These are phyloP conservation scores for Boletus vermiculosoides DNA, from an alignment of 768 basidiomycete species.

Conservation along the genomic window DNA sequence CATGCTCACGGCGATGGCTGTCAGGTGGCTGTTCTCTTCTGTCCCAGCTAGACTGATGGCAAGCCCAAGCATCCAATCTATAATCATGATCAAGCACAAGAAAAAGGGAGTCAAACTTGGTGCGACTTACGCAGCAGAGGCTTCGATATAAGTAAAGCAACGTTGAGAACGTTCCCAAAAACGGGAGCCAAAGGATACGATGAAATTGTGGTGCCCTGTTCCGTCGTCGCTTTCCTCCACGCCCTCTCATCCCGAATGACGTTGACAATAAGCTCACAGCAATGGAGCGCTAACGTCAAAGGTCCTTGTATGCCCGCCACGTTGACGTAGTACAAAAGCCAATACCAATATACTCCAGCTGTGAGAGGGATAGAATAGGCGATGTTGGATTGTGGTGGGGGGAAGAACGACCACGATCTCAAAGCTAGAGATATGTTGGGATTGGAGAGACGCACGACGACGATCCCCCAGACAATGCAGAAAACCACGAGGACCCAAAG, in stretches of 20 bases:
- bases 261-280: constrained; percentile 28
- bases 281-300: constrained; percentile 29
- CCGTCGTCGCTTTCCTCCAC: constrained; percentile 26
- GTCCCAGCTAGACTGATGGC: constrained; percentile 19
- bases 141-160: constrained; percentile 20
- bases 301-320: constrained; percentile 29
- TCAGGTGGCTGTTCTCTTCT: constrained; percentile 10
- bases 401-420: constrained; percentile 29
- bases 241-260: constrained; percentile 28
- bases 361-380: constrained; percentile 24
- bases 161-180: constrained; percentile 18
- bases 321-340: constrained; percentile 26
- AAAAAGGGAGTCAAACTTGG: neutral
- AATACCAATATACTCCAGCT: constrained; percentile 19
- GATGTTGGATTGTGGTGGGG: constrained; percentile 15
- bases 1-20: constrained; percentile 24
- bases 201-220: constrained; percentile 13
- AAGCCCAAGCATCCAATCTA: constrained; percentile 36
- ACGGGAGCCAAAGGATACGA: constrained; percentile 22
- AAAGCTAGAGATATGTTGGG: neutral
- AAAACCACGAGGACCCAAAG: constrained; percentile 25
- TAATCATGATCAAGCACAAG: neutral
- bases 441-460: constrained; percentile 8
- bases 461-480: constrained; percentile 25
- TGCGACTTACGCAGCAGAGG: constrained; percentile 29